A percentile compares a stretch with the other conserved stretches of the same genome.
Evolutionary conservation across 495 filamentous ascomycete species (phyloP).

Genomic region (Penicillium longicatenatum): DNA sequence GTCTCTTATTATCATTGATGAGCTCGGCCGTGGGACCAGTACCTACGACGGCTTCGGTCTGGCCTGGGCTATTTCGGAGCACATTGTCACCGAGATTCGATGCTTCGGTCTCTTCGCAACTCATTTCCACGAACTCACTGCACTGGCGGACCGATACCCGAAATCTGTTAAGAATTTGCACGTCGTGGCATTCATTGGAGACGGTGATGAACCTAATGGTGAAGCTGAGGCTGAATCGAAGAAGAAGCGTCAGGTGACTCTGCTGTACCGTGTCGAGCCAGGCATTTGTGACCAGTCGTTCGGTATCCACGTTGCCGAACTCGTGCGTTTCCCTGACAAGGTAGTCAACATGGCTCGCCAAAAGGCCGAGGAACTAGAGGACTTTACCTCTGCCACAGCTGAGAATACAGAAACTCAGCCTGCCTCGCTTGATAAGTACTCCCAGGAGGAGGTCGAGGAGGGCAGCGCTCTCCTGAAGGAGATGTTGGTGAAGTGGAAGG

Average conservation of each 20-base stretch:
- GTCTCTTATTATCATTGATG: constrained; percentile 96
- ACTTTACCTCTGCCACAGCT: constrained; percentile 68
- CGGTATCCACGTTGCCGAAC: constrained; percentile 96
- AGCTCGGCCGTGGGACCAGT: constrained; percentile 95
- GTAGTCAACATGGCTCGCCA: constrained; percentile 98
- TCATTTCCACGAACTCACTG: constrained; percentile 97
- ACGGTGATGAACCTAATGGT: constrained; percentile 36
- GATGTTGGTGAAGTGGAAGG: constrained; percentile 85
- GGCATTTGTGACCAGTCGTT: constrained; percentile 97
- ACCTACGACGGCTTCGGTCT: constrained; percentile 99
- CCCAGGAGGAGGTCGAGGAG: constrained; percentile 85
- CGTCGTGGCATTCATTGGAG: constrained; percentile 91
- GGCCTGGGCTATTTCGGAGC: constrained; percentile 97
- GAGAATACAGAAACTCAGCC: constrained; percentile 60
- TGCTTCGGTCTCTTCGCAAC: constrained; percentile 95
- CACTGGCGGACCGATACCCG: constrained; percentile 77
- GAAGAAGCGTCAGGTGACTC: constrained; percentile 82
- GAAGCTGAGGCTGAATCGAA: constrained; percentile 39
- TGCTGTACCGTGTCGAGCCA: constrained; percentile 93
- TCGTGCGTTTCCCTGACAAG: constrained; percentile 96
- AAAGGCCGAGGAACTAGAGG: constrained; percentile 96
- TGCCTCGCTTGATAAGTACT: constrained; percentile 56
- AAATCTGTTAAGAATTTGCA: constrained; percentile 87
- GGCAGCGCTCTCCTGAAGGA: constrained; percentile 87
- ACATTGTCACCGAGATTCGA: constrained; percentile 92